Conservation (phyloP, 768 basidiomycete species). For the Gautieria morchelliformis region DNA sequence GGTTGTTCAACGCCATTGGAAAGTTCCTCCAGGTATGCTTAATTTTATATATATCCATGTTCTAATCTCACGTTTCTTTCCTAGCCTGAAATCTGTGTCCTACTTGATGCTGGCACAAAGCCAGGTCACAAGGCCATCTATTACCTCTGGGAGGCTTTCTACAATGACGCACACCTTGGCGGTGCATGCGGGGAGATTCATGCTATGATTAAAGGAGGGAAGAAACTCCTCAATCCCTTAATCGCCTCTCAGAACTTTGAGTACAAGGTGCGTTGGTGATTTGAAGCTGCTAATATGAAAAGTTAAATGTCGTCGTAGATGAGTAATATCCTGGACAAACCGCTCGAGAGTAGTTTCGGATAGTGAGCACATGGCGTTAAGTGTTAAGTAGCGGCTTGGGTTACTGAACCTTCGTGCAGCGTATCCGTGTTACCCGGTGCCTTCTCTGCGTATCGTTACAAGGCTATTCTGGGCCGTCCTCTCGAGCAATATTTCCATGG, state of each 20-base stretch:
- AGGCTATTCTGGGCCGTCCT: constrained; percentile 84
- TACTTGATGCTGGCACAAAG: constrained; percentile 94
- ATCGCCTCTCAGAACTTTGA: constrained; percentile 96
- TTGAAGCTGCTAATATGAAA: neutral
- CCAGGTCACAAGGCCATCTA: constrained; percentile 95
- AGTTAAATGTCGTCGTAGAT: constrained; percentile 40
- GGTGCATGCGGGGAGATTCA: constrained; percentile 94
- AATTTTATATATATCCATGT: neutral
- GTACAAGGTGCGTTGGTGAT: constrained; percentile 41
- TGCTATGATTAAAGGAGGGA: constrained; percentile 92
- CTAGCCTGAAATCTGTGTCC: constrained; percentile 84
- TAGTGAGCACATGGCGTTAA: constrained; percentile 32
- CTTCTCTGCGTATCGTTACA: constrained; percentile 93
- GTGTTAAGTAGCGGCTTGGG: neutral
- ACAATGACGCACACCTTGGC: constrained; percentile 67
- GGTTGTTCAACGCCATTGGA: constrained; percentile 93
- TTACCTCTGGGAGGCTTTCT: constrained; percentile 90
- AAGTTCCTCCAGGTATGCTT: constrained; percentile 54
- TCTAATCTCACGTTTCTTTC: neutral
- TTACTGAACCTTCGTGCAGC: constrained; percentile 8
- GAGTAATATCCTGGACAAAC: constrained; percentile 97
- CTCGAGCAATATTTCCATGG: constrained; percentile 38
- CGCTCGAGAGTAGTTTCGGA: constrained; percentile 90
- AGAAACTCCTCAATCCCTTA: constrained; percentile 83
- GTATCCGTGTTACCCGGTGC: constrained; percentile 93